These are phyloP conservation scores for Diplotaxis tenuifolia DNA, from an alignment of 345 rosid species.

Conservation along the genomic window DNA sequence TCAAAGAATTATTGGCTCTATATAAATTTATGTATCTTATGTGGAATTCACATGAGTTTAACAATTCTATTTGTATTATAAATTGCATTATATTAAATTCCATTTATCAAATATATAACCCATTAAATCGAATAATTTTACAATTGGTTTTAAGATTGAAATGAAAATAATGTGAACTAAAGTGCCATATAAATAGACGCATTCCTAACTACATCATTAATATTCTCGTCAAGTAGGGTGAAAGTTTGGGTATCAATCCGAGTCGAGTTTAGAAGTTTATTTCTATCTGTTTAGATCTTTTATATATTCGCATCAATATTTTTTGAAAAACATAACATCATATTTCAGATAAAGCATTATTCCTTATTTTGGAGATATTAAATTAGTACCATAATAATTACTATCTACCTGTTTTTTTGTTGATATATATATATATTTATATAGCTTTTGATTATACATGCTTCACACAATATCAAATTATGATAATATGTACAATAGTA, in stretches of 20 bases:
- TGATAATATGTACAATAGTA: not conserved
- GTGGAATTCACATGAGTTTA: not conserved
- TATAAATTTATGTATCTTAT: too few species aligned
- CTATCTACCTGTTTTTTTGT: not conserved
- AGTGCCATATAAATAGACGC: not conserved
- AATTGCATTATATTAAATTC: not conserved
- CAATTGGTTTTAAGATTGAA: not conserved
- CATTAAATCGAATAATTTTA: not conserved
- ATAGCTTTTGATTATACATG: not conserved
- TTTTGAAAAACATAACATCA: not conserved
- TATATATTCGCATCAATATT: too few species aligned
- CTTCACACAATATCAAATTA: not conserved
- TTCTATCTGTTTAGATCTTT: too few species aligned
- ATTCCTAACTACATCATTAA: too few species aligned
- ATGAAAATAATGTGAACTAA: not conserved
- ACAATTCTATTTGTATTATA: not conserved
- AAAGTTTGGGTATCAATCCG: too few species aligned
- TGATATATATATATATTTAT: not conserved
- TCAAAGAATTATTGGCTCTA: too few species aligned
- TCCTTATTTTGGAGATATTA: not conserved
- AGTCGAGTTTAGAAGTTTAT: too few species aligned
- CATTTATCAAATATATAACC: not conserved
- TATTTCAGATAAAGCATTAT: not conserved
- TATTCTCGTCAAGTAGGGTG: too few species aligned
- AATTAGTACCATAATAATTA: not conserved